Conservation (phyloP, 768 basidiomycete species). For the Tephrocybe sp. region DNA sequence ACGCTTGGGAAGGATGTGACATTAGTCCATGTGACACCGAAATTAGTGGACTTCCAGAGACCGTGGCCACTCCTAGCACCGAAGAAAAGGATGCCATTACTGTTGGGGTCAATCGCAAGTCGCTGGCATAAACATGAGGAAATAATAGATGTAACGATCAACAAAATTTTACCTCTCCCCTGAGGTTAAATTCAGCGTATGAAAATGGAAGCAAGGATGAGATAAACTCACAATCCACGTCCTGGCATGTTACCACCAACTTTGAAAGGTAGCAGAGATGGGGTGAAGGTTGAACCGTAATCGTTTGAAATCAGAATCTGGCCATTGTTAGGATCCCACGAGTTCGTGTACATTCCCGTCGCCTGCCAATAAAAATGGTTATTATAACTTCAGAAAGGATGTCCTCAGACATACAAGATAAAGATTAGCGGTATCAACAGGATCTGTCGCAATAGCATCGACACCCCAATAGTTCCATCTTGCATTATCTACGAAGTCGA, state of each 20-base stretch:
- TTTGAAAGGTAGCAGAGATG: slow-evolving; percentile 59
- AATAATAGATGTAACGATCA: neutral
- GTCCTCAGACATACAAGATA: slow-evolving; percentile 40
- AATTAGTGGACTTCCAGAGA: slow-evolving; percentile 65
- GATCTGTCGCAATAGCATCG: slow-evolving; percentile 64
- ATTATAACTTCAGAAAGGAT: neutral
- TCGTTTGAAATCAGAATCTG: slow-evolving; percentile 62
- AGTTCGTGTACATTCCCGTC: slow-evolving; percentile 63
- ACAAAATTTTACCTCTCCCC: slow-evolving; percentile 47
- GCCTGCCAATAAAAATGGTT: slow-evolving; percentile 31
- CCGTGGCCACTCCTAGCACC: slow-evolving; percentile 67
- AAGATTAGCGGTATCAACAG: slow-evolving; percentile 52
- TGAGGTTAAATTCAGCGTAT: slow-evolving; percentile 14
- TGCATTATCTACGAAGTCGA: slow-evolving; percentile 50
- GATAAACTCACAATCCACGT: slow-evolving; percentile 54
- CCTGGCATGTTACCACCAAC: slow-evolving; percentile 72
- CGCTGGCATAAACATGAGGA: slow-evolving; percentile 34
- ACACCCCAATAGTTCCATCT: slow-evolving; percentile 64
- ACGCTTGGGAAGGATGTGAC: slow-evolving; percentile 59
- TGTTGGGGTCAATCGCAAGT: slow-evolving; percentile 62
- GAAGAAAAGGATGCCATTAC: slow-evolving; percentile 60
- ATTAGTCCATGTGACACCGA: slow-evolving; percentile 56
- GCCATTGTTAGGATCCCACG: slow-evolving; percentile 62
- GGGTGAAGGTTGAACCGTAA: slow-evolving; percentile 53
- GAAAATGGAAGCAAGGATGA: neutral